Evolutionary conservation across 208 protist genomes (phyloP), one percentile per base, ranked within the genome.

Genomic region (Leishmania turanica): DNA sequence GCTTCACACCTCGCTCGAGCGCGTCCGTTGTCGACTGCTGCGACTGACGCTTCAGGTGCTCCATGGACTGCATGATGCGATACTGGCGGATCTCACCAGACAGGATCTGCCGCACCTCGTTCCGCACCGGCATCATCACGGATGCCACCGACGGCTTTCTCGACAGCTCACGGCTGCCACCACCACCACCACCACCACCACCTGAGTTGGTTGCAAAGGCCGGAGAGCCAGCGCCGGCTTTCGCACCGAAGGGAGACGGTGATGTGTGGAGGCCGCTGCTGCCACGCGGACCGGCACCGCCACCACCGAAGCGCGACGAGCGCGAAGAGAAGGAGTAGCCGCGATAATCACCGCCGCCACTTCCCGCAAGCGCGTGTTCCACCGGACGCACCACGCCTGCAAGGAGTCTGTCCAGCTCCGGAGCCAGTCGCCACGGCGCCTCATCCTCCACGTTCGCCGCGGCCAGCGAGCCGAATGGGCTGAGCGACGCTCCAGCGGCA

Each of bases 51-150:
- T 81, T 70, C 47, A 84, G 64, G 60, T 37, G 40, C 71, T 76
- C 84, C 24, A 68, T 49, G 3, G 79, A 58, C 80, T 81, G 82
- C 53, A 78, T 37, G 34, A 93, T 86, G n/a, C 81, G 75, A 47
- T 82, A 75, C n/a, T 87, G 88, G 11, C 65, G 80, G 60, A 93
- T 93, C 75, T 86, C 88, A 11, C 82, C 88, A 51, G 86, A 84
- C 65, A 93, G 70, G 21, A 93, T 72, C 66, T 90, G 88, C 40
- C 84, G 78, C 24, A 93, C 51, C 53, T 91, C 88, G 45, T 89
- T 87, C 51, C 79, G 88, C 80, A 91, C 77, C 69, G 82, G 78
- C 84, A 88, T 81, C 69, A 84, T 69, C 71, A 84, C 82, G 1
- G 82, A 79, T 19, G 84, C 47, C 69, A 54, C 40, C 51, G 62